Percentiles rank a stretch among this genome's conserved stretches.
Conservation (phyloP, 2,329 filamentous ascomycete species). For the Fusarium compactum region DNA sequence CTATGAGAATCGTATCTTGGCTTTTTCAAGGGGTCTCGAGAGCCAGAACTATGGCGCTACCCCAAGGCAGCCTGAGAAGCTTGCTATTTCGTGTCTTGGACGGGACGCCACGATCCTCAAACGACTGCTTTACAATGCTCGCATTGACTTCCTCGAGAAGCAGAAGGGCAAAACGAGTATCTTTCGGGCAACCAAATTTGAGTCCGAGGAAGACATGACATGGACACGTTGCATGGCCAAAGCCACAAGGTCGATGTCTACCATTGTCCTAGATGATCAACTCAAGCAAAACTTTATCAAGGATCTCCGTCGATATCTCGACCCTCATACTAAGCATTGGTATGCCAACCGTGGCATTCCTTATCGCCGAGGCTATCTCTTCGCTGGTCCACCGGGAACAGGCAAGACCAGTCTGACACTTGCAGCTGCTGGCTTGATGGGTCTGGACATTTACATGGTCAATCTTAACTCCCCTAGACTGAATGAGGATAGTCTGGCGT, state of each 20-base stretch:
- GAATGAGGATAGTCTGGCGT: conserved; percentile 24
- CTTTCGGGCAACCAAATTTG: conserved; percentile 9
- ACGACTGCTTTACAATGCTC: conserved; percentile 28
- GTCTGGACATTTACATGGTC: conserved; percentile 36
- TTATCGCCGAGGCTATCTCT: conserved; percentile 39
- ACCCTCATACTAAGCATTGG: conserved; percentile 33
- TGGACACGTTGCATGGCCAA: conserved; percentile 36
- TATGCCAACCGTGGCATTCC: conserved; percentile 38
- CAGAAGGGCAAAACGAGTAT: conserved; percentile 32
- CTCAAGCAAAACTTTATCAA: conserved; percentile 31
- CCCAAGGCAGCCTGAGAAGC: neutral
- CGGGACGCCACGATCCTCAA: conserved; percentile 27
- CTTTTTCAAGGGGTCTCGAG: conserved; percentile 17
- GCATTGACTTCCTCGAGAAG: conserved; percentile 24
- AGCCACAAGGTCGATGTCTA: conserved; percentile 31
- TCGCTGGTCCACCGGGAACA: conserved; percentile 38
- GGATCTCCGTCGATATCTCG: conserved; percentile 34
- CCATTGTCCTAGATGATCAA: conserved; percentile 30
- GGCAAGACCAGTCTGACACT: conserved; percentile 38
- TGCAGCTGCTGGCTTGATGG: conserved; percentile 31
- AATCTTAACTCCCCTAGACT: conserved; percentile 18
- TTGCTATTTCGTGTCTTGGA: conserved; percentile 17
- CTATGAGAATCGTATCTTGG: conserved; percentile 17
- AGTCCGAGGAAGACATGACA: neutral
- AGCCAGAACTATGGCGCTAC: neutral